phyloP scores from a whole-genome alignment of 164 flowering plant genomes.

The Nymphaea colorata region DNA sequence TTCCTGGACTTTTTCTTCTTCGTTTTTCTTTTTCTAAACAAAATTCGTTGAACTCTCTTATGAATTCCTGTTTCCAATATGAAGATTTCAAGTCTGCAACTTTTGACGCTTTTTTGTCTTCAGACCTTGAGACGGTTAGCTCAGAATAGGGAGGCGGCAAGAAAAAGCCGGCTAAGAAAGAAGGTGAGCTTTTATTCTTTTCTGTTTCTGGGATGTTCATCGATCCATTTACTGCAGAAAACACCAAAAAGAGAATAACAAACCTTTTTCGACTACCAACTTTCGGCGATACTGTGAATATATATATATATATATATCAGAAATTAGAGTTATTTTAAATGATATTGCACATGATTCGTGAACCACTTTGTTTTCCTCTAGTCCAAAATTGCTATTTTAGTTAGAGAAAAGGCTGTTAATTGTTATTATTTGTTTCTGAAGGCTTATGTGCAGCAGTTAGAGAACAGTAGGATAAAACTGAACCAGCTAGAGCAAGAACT shows the following conservation, averaged over 20 bases:
- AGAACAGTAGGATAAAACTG: constrained; percentile 82
- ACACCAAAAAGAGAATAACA: not conserved
- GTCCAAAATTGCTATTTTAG: not conserved
- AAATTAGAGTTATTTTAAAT: too few species aligned
- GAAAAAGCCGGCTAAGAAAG: constrained; percentile 84
- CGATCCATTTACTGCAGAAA: not conserved
- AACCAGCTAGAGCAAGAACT: constrained; percentile 88
- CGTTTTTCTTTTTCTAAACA: too few species aligned
- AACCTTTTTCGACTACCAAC: not conserved
- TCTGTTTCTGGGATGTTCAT: not conserved
- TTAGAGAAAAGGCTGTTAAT: too few species aligned
- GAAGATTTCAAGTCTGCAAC: constrained; percentile 1
- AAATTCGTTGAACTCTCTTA: not conserved
- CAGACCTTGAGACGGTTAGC: constrained; percentile 94
- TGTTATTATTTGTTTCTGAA: constrained; percentile 10
- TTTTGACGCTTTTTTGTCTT: constrained; percentile 1
- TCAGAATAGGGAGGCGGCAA: constrained; percentile 98
- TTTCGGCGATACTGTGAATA: not conserved
- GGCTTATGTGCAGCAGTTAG: constrained; percentile 98
- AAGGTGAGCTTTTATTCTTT: constrained; percentile 36
- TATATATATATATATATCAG: too few species aligned
- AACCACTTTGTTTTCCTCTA: not conserved
- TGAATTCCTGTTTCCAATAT: not conserved
- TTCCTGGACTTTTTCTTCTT: too few species aligned
- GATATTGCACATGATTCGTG: not conserved